Conservation (phyloP, 768 basidiomycete species). For the Mrakia gelida region DNA sequence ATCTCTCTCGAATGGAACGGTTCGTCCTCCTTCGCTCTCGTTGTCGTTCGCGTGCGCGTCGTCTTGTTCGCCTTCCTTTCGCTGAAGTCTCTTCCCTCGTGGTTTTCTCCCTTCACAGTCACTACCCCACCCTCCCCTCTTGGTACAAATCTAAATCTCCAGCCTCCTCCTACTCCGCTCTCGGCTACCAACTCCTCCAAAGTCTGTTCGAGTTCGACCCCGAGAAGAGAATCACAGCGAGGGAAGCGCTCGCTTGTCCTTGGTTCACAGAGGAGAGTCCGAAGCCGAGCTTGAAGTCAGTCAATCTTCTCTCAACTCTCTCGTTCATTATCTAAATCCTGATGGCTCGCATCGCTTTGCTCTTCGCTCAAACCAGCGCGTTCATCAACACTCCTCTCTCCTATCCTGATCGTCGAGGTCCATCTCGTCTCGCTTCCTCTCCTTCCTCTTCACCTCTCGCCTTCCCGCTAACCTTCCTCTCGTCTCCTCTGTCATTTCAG, state of each 20-base stretch:
- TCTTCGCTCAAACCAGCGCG: slow-evolving; percentile 10
- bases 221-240: slow-evolving; percentile 73
- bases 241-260: slow-evolving; percentile 71
- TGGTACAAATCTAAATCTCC: slow-evolving; percentile 57
- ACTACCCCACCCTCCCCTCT: slow-evolving; percentile 32
- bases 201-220: slow-evolving; percentile 88
- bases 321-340: slow-evolving; percentile 53
- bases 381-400: slow-evolving; percentile 43
- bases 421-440: neutral
- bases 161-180: slow-evolving; percentile 51
- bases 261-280: slow-evolving; percentile 81
- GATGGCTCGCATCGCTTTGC: slow-evolving; percentile 48
- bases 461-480: neutral
- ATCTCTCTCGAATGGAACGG: slow-evolving; percentile 72
- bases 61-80: slow-evolving; percentile 34
- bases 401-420: slow-evolving; percentile 72
- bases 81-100: neutral
- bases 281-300: slow-evolving; percentile 7
- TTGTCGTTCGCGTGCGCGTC: neutral
- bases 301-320: neutral
- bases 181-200: slow-evolving; percentile 77
- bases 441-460: neutral
- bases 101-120: slow-evolving; percentile 19
- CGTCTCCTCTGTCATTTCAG: neutral
- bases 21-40: slow-evolving; percentile 48